Evolutionary conservation across 306 rosid genomes (phyloP).

Genomic region (Cucurbita maxima): DNA sequence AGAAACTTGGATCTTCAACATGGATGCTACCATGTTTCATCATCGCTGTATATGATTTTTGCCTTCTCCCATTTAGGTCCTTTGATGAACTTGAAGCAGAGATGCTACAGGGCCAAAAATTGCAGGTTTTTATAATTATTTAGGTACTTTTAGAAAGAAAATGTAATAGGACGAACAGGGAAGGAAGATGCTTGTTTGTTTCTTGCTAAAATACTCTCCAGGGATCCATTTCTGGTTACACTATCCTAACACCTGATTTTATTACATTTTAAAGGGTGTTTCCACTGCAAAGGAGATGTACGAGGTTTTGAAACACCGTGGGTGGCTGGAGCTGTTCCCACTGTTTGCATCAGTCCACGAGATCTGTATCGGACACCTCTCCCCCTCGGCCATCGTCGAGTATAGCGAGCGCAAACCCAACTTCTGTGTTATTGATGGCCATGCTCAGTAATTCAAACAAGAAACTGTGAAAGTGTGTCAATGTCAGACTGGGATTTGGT

Average conservation of each 20-base stretch:
- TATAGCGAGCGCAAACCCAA: conserved; percentile 34
- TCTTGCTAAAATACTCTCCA: neutral
- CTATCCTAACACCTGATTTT: neutral
- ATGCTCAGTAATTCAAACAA: neutral
- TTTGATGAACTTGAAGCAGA: conserved; percentile 82
- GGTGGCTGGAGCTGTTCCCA: conserved; percentile 74
- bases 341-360: conserved; percentile 69
- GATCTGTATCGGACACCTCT: conserved; percentile 62
- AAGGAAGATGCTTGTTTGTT: neutral
- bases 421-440: conserved; percentile 13
- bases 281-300: conserved; percentile 76
- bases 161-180: neutral
- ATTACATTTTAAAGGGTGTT: conserved; percentile 51
- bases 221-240: neutral
- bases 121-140: conserved; percentile 41
- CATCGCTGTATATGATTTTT: neutral
- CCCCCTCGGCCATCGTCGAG: conserved; percentile 79
- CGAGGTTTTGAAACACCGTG: conserved; percentile 67
- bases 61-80: conserved; percentile 33
- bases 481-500: neutral
- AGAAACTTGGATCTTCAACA: neutral
- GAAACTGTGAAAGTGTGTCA: neutral
- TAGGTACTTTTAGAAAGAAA: neutral
- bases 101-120: conserved; percentile 78
- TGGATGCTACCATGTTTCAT: neutral